Evolutionary conservation across 441 rosid species (phyloP).

Genomic region (Pelargonium hybrid): DNA sequence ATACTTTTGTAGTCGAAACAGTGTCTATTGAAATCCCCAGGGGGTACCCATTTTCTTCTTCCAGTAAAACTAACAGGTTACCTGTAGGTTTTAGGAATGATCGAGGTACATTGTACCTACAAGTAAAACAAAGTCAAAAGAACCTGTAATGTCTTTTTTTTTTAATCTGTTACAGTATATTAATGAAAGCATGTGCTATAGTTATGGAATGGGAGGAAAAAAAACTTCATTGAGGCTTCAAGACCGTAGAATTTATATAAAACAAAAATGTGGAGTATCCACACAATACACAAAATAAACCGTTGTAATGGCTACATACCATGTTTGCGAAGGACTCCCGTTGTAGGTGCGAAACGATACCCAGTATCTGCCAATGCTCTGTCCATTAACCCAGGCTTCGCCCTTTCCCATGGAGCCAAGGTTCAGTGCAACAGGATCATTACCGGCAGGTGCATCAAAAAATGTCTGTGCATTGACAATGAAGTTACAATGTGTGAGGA

Average conservation of each 20-base stretch:
- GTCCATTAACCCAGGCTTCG: constrained; percentile 22
- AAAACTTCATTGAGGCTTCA: background rate
- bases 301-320: constrained; percentile 25
- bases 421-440: constrained; percentile 20
- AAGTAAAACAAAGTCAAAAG: background rate
- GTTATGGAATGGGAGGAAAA: background rate
- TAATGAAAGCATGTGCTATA: background rate
- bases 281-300: background rate
- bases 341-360: constrained; percentile 42
- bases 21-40: constrained; percentile 42
- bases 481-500: constrained; percentile 2
- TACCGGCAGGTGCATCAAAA: constrained; percentile 45
- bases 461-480: constrained; percentile 30
- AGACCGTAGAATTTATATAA: background rate
- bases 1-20: constrained; percentile 26
- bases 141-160: too few relatives aligned
- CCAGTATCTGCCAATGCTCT: constrained; percentile 73
- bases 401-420: constrained; percentile 26
- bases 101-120: constrained; percentile 63
- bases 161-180: background rate
- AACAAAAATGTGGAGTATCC: too few relatives aligned
- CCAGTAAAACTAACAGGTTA: constrained; percentile 52
- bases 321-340: constrained; percentile 58
- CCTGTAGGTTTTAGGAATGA: constrained; percentile 35
- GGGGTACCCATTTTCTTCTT: constrained; percentile 63